These are phyloP conservation scores for Cephalotrichum gorgonifer DNA, from an alignment of 2,329 filamentous ascomycete genomes.

Conservation along the genomic window DNA sequence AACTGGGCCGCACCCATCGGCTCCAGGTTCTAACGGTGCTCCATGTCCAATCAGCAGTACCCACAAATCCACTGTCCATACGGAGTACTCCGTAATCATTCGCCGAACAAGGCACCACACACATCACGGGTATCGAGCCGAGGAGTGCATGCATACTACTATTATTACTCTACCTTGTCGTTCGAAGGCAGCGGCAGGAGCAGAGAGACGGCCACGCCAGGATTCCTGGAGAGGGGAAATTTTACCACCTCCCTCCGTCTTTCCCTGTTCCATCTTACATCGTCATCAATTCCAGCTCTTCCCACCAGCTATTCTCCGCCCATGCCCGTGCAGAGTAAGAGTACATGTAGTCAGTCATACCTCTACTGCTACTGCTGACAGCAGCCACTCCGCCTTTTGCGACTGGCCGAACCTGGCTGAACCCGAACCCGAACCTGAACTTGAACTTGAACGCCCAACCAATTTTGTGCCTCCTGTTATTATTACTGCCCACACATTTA, in stretches of 20 bases:
- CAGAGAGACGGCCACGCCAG: no score
- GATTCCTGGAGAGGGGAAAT: background rate
- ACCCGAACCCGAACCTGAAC: background rate
- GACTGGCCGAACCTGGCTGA: background rate
- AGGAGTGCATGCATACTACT: no score
- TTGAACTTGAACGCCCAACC: no score
- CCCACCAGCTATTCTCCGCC: background rate
- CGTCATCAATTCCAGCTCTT: background rate
- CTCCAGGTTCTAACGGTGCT: background rate
- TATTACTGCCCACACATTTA: no score
- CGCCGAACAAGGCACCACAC: conserved; percentile 4
- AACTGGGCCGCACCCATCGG: background rate
- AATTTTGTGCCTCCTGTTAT: no score
- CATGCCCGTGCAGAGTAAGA: no score
- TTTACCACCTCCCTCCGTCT: background rate
- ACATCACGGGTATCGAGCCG: conserved; percentile 5
- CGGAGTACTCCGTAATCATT: no score
- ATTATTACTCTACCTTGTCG: background rate
- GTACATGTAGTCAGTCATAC: no score
- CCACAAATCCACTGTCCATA: background rate
- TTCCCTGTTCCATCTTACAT: background rate
- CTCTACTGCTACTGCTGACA: no score
- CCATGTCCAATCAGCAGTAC: conserved; percentile 3
- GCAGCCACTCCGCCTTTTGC: background rate
- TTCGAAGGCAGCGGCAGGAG: background rate